Percentiles rank a stretch among this genome's conserved stretches.
Evolutionary conservation across 345 rosid species (phyloP).

Genomic region (Acer campestre): DNA sequence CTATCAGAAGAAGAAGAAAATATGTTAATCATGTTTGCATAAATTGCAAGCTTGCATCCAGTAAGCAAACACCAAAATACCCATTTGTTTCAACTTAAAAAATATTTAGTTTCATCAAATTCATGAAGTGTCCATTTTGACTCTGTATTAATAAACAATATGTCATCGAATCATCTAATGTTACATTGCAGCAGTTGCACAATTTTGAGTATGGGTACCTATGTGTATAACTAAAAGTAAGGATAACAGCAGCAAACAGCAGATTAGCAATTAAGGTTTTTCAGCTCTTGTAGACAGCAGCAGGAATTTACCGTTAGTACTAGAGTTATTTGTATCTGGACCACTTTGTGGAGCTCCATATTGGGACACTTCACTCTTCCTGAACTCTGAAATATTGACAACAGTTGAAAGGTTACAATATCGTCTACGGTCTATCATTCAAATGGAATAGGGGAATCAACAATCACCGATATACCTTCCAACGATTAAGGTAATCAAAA

Average conservation of each 20-base stretch:
- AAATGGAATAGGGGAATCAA: neutral
- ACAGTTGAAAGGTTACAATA: neutral
- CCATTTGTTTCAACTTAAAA: neutral
- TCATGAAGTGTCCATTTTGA: neutral
- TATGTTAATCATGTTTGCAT: neutral
- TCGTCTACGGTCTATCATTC: neutral
- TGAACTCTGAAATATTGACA: conserved; percentile 19
- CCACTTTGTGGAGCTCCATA: conserved; percentile 12
- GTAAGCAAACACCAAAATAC: neutral
- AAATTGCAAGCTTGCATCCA: neutral
- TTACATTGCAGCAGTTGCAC: neutral
- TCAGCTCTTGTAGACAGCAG: conserved; percentile 5
- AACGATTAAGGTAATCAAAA: neutral
- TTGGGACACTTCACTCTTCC: conserved; percentile 8
- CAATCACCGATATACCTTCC: neutral
- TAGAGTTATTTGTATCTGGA: neutral
- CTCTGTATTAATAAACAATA: neutral
- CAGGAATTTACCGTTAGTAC: conserved; percentile 14
- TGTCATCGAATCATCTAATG: neutral
- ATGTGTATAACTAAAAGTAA: neutral
- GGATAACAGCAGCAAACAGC: neutral
- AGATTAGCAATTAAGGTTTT: neutral
- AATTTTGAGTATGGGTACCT: neutral
- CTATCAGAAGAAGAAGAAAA: neutral
- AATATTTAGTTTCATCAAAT: neutral